Evolutionary conservation across 2,329 filamentous ascomycete genomes (phyloP).

Genomic region (Hyphodiscus sp.): DNA sequence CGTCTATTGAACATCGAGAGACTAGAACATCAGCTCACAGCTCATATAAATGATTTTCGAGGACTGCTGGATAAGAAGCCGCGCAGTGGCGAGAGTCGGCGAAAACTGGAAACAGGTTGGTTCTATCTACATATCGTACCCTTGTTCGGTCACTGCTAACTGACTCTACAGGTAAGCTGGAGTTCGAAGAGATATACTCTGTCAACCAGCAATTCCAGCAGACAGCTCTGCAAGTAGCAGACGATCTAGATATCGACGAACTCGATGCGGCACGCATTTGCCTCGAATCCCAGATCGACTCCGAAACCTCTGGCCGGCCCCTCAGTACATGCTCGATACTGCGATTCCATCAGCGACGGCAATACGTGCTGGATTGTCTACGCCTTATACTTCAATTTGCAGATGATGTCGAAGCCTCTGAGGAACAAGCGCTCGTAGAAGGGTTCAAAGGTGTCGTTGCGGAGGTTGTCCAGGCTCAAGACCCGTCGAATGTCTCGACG

Average conservation of each 20-base stretch:
- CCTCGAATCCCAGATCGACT: constrained; percentile 64
- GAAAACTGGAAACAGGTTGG: constrained; percentile 61
- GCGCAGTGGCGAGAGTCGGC: constrained; percentile 70
- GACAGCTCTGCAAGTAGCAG: constrained; percentile 71
- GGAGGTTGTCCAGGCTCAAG: constrained; percentile 37
- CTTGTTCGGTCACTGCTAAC: constrained; percentile 15
- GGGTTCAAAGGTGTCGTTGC: constrained; percentile 48
- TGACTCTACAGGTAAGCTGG: constrained; percentile 60
- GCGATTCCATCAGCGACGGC: constrained; percentile 79
- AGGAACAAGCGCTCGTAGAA: constrained; percentile 39
- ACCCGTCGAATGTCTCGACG: constrained; percentile 38
- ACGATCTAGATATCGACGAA: constrained; percentile 87
- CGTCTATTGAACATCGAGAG: constrained; percentile 65
- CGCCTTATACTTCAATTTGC: constrained; percentile 67
- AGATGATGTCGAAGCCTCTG: constrained; percentile 18
- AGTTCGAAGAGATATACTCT: constrained; percentile 65
- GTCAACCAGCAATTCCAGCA: constrained; percentile 88
- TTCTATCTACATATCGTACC: constrained; percentile 6
- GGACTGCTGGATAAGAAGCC: constrained; percentile 67
- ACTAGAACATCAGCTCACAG: constrained; percentile 57
- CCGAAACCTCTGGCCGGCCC: constrained; percentile 61
- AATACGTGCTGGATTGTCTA: constrained; percentile 76
- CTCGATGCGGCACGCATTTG: constrained; percentile 73
- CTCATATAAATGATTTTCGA: constrained; percentile 59
- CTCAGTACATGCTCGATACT: constrained; percentile 75